A percentile compares a stretch with the other conserved stretches of the same genome.
Conservation (phyloP, 345 rosid genomes). For the Syzygium aromaticum region DNA sequence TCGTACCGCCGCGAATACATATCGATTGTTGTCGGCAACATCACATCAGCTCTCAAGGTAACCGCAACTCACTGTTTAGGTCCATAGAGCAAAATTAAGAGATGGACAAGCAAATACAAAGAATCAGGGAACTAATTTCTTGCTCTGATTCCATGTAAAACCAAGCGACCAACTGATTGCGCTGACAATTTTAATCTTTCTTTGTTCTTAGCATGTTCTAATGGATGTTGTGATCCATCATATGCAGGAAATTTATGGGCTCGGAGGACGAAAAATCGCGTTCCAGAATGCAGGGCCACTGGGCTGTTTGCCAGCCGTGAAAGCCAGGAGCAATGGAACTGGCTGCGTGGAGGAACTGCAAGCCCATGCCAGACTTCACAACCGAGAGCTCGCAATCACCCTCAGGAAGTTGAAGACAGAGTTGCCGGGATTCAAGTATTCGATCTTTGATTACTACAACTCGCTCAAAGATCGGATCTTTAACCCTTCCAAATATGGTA, state of each 20-base stretch:
- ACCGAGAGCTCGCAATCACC: not conserved
- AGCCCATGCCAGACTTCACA: slow-evolving; percentile 8
- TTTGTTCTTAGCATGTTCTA: not conserved
- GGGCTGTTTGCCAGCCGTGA: slow-evolving; percentile 14
- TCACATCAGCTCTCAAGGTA: slow-evolving; percentile 9
- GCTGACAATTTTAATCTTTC: not conserved
- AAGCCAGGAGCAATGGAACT: not conserved
- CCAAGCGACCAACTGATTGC: not conserved
- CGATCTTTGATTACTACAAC: slow-evolving; percentile 11
- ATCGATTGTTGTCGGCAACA: slow-evolving; percentile 6
- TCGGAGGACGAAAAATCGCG: slow-evolving; percentile 22
- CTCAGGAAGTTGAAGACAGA: slow-evolving; percentile 2
- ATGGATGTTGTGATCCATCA: not conserved
- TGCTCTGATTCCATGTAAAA: not conserved
- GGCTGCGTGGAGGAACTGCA: not conserved
- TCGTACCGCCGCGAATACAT: not conserved
- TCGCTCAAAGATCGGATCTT: slow-evolving; percentile 1
- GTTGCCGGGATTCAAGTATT: slow-evolving; percentile 13
- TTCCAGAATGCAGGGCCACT: slow-evolving; percentile 10
- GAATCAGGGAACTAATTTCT: not conserved
- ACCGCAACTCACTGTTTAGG: not conserved
- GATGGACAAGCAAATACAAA: not conserved
- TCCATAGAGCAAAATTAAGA: not conserved
- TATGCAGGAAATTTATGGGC: not conserved
- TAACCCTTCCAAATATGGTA: slow-evolving; percentile 4